Conservation (phyloP, 1,139 yeast species). For the Suhomyces ambrosiae region DNA sequence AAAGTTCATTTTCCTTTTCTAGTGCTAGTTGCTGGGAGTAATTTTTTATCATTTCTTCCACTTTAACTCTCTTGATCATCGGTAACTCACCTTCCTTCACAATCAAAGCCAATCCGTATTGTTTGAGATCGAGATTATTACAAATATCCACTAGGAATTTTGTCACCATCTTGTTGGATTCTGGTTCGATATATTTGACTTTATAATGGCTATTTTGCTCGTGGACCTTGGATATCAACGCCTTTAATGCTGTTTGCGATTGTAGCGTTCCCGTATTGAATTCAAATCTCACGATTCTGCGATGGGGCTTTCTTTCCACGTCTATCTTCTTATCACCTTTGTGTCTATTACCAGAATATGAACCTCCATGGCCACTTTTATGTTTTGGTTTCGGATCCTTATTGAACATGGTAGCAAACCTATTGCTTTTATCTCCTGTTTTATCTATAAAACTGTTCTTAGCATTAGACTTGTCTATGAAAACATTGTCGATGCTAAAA, state of each 20-base stretch:
- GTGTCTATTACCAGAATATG: constrained; percentile 1
- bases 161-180: constrained; percentile 24
- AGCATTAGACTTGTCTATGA: constrained; percentile 6
- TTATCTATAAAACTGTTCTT: not conserved
- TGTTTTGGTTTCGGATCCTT: constrained; percentile 2
- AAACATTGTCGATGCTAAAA: constrained; percentile 8
- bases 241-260: constrained; percentile 34
- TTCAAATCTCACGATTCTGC: constrained; percentile 18
- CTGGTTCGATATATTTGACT: constrained; percentile 32
- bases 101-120: constrained; percentile 34
- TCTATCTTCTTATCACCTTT: constrained; percentile 3
- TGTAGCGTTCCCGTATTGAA: constrained; percentile 24
- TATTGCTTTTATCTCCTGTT: constrained; percentile 7
- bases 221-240: constrained; percentile 32
- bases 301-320: constrained; percentile 12
- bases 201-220: constrained; percentile 23
- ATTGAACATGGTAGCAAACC: constrained; percentile 15
- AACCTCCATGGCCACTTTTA: not conserved
- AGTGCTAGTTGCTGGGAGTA: constrained; percentile 39
- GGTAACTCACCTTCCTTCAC: constrained; percentile 28
- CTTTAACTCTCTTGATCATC: constrained; percentile 30
- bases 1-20: constrained; percentile 33
- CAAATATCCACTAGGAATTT: constrained; percentile 31
- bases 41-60: constrained; percentile 36
- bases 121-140: constrained; percentile 32